phyloP scores from a whole-genome alignment of 306 rosid species.

The Alnus glutinosa region DNA sequence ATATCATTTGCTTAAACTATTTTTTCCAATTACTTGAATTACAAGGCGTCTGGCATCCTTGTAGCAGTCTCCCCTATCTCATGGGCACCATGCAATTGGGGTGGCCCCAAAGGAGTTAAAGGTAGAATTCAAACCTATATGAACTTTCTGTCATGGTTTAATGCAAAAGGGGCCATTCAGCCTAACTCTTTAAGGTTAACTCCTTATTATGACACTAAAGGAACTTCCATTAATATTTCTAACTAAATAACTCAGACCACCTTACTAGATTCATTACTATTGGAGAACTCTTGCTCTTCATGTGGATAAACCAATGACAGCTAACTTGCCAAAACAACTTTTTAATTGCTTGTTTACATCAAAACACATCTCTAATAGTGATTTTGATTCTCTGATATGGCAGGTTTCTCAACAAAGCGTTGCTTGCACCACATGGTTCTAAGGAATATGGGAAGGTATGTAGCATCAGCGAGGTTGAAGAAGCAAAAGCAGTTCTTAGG shows the following conservation, averaged over 20 bases:
- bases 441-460: conserved; percentile 29
- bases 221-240: not conserved
- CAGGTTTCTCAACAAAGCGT: conserved; percentile 47
- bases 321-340: not conserved
- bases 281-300: not conserved
- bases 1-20: not conserved
- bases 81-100: not conserved
- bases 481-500: conserved; percentile 46
- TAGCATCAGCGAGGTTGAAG: conserved; percentile 40
- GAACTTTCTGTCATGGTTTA: not conserved
- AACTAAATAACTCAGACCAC: not conserved
- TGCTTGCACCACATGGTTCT: conserved; percentile 28
- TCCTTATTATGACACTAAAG: not conserved
- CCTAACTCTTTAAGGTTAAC: not conserved
- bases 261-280: not conserved
- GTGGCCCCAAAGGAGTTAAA: not conserved
- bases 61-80: too few species aligned
- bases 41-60: not conserved
- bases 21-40: too few species aligned
- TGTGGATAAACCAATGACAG: not conserved
- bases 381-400: not conserved
- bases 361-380: not conserved
- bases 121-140: not conserved
- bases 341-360: not conserved
- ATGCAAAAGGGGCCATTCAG: not conserved